Evolutionary conservation across 352 stramenopile genomes (phyloP), one percentile per base, ranked within the genome.

Genomic region (Thalassiosira gravida): DNA sequence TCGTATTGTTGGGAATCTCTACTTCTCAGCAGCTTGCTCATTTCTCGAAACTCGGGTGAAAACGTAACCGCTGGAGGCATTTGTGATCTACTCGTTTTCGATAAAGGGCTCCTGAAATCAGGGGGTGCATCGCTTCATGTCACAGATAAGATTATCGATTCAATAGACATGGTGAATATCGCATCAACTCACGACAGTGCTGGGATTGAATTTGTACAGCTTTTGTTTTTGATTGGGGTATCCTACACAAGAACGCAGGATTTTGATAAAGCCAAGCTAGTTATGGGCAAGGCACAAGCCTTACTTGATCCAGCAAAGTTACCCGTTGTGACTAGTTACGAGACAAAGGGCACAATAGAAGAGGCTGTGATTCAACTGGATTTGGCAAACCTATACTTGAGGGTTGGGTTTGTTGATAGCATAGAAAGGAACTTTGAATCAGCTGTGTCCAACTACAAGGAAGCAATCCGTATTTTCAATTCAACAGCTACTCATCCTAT

Each of bases 1-100:
- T 87, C 80, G 5, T 84, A 84, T 50, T 82, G 63, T 67, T 87
- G 66, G 62, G 80, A 87, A 77, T 70, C 69, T 67, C 22, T 87
- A 39, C 59, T 82, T 22, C 55, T 87, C 29, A 67, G 44, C 44
- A n/a, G 46, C n/a, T 64, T 77, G 29, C 44, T 79, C 0, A 49
- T 57, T 63, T 58, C 37, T 39, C 64, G 39, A 53, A 47, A 6
- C 39, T 75, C 32, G 22, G 35, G 50, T 47, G 47, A 66, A 53
- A 7, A 39, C 50, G 46, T 46, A 52, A 72, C 20, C 13, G 14
- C 18, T 24, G 25, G 27, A 13, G 52, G 63, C 67, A 52, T 73
- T 53, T 39, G 20, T 49, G 53, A 73, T 35, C 13, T 77, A 27
- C 70, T 84, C 18, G 22, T 64, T 44, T 61, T 77, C 20, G 55